Conservation (phyloP, 345 rosid genomes). For the Hevea brasiliensis region DNA sequence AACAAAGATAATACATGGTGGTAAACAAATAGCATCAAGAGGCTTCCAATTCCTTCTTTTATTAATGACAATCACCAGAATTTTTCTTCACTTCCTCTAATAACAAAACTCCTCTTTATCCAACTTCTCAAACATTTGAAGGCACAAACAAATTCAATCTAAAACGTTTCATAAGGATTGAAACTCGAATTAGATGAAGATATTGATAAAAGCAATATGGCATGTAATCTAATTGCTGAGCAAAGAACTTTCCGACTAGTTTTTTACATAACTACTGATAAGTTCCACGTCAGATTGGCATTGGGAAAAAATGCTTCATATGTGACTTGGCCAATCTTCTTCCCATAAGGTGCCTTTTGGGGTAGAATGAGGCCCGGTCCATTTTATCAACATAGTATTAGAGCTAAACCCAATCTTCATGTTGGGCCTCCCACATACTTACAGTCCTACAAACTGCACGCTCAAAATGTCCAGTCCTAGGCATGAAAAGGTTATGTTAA, state of each 20-base stretch:
- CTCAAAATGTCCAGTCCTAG: no score
- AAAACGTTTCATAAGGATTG: neutral
- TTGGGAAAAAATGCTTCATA: no score
- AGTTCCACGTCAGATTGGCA: no score
- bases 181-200: neutral
- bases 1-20: neutral
- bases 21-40: neutral
- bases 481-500: no score
- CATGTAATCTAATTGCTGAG: neutral
- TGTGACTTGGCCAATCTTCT: no score
- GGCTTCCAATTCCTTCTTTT: neutral
- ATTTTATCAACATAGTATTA: no score
- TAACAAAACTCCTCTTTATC: neutral
- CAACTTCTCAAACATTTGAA: neutral
- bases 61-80: neutral
- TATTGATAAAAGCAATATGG: neutral
- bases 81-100: neutral
- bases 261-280: neutral
- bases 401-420: no score
- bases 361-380: no score
- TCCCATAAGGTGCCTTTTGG: no score
- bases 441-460: no score
- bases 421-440: no score
- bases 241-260: neutral
- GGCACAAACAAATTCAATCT: neutral